Evolutionary conservation across 1,284 basidiomycete species (phyloP).

Genomic region (Porphyrellus sp.): DNA sequence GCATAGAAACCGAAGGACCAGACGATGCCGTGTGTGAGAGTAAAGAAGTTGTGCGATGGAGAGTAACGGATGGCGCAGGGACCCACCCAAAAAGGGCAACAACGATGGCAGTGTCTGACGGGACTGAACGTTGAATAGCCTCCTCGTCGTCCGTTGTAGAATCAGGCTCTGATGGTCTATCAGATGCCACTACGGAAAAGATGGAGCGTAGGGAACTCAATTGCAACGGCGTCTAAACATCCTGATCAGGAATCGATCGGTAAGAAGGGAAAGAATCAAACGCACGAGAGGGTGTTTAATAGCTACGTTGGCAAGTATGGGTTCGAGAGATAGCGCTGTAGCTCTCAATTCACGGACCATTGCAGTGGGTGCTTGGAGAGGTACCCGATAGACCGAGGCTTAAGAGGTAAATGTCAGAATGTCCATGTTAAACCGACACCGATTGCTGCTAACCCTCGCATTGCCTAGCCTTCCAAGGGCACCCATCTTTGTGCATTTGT

Average conservation of each 20-base stretch:
- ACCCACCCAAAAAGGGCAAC: conserved; percentile 70
- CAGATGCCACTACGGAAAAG: conserved; percentile 27
- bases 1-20: conserved; percentile 32
- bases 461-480: conserved; percentile 76
- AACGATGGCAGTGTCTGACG: conserved; percentile 55
- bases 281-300: conserved; percentile 72
- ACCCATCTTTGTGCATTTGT: conserved; percentile 70
- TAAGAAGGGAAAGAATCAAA: conserved; percentile 5
- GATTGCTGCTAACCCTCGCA: conserved; percentile 57
- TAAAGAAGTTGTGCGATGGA: conserved; percentile 38
- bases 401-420: conserved; percentile 8
- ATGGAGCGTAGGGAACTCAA: conserved; percentile 42
- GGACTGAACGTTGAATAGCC: conserved; percentile 2
- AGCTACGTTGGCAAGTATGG: conserved; percentile 49
- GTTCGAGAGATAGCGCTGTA: conserved; percentile 52
- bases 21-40: conserved; percentile 41
- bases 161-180: conserved; percentile 12
- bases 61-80: conserved; percentile 43
- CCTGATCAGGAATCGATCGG: conserved; percentile 1
- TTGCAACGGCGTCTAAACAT: conserved; percentile 44
- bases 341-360: conserved; percentile 59
- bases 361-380: conserved; percentile 58
- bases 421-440: neutral
- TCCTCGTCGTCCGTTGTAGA: conserved; percentile 13
- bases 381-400: conserved; percentile 75